Evolutionary conservation across 225 moss, liverwort and hornwort species (phyloP), one percentile per base, ranked within the genome.

Genomic region (Neckera pumila): DNA sequence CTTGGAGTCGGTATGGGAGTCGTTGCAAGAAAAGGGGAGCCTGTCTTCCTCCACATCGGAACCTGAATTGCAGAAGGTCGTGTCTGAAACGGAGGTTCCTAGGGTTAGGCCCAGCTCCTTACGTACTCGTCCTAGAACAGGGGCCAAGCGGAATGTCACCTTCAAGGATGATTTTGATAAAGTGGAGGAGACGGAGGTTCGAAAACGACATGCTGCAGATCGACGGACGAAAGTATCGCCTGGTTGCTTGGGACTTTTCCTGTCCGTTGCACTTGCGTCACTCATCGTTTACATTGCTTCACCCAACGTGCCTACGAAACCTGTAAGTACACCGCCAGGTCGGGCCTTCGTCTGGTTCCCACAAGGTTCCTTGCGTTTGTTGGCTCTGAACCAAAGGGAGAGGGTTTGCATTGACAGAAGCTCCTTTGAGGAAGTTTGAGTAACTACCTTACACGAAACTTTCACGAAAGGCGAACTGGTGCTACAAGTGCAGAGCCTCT

Each of bases 61-160:
- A 86, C 91, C 85, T 61, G 91, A 89, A 63, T 53, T 67, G 70
- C 86, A 85, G 57, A 66, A 84, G 53, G 53, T 23, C 40, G 19
- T 54, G 30, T 66, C 91, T 43, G 94, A 91, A 90, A 85, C 57
- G 27, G 84, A 86, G 89, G 89, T 54, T 79, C 73, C 73, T n/a
- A 92, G 81, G 56, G 62, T 18, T 18, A 89, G 91, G 78, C 91
- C 92, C 72, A 94, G 94, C 90, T 92, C 94, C 45, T 84, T 94
- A 56, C 91, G 94, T 25, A 92, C 92, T 73, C 94, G 94, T 49
- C 89, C 94, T 70, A 90, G 92, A 75, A 87, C 91, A 7, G 89
- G 94, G n/a, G 85, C 89, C 66, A 94, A 94, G 86, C 90, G 94
- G 77, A 94, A 80, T 83, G 94, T 94, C 36, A 92, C 91, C 40